Percentiles rank a stretch among this genome's conserved stretches.
Evolutionary conservation across 495 filamentous ascomycete species (phyloP).

Genomic region (Ascobolus immersus): DNA sequence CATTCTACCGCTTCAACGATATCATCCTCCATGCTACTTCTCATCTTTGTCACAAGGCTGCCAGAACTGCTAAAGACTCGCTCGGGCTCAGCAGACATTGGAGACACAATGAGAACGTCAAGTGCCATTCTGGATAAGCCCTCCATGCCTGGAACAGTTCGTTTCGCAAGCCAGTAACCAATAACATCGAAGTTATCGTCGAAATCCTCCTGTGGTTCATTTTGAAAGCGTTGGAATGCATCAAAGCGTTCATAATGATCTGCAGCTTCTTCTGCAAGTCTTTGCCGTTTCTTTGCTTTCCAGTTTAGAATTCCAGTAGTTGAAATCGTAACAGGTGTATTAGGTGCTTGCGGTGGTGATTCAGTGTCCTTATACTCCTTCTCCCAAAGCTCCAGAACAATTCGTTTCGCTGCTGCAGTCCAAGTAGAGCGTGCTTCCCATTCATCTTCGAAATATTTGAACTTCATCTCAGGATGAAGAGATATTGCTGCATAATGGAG

Average conservation of each 20-base stretch:
- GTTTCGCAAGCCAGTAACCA: neutral
- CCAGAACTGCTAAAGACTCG: constrained; percentile 2
- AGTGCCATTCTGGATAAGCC: constrained; percentile 1
- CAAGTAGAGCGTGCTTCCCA: neutral
- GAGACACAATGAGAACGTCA: constrained; percentile 1
- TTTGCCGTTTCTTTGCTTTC: neutral
- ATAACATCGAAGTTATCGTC: neutral
- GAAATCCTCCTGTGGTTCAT: neutral
- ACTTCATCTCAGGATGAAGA: constrained; percentile 3
- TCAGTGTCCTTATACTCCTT: no score
- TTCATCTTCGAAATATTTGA: constrained; percentile 4
- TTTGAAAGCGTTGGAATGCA: neutral
- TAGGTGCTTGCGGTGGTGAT: neutral
- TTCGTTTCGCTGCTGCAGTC: neutral
- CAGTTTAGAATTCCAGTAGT: neutral
- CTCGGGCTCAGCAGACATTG: constrained; percentile 2
- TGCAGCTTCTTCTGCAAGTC: neutral
- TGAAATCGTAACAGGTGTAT: neutral
- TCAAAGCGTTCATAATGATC: neutral
- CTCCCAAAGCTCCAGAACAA: neutral
- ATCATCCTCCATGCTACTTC: neutral
- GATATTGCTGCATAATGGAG: neutral
- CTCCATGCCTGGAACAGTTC: no score
- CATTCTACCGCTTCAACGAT: neutral
- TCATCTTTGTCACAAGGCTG: neutral